Conservation (phyloP, 2,329 filamentous ascomycete species). For the Clonostachys chloroleuca region DNA sequence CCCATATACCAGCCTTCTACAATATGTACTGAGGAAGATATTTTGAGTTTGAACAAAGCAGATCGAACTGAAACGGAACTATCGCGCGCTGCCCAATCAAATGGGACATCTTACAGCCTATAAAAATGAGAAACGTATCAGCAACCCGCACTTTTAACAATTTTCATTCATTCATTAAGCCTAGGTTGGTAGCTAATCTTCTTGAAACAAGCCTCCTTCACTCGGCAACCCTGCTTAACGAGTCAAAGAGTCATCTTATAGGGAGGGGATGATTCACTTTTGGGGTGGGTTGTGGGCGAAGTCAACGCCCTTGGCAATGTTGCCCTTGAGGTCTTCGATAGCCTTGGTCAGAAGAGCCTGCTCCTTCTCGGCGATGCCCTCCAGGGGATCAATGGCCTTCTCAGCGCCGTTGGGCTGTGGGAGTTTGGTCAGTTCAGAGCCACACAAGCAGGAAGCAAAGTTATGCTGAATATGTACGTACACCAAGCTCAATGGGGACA, state of each 20-base stretch:
- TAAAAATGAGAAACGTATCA: constrained; percentile 24
- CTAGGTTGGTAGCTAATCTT: constrained; percentile 25
- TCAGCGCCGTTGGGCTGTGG: constrained; percentile 73
- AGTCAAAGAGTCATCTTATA: constrained; percentile 14
- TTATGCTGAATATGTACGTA: constrained; percentile 45
- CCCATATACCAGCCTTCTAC: too few relatives aligned
- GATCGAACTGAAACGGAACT: neutral
- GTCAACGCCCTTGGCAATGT: constrained; percentile 89
- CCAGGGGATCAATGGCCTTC: constrained; percentile 79
- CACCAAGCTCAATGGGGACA: constrained; percentile 89
- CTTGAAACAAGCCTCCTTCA: constrained; percentile 15
- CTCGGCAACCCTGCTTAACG: constrained; percentile 6
- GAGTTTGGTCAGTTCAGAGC: constrained; percentile 15
- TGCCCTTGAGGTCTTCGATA: constrained; percentile 78
- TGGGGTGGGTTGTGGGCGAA: constrained; percentile 85
- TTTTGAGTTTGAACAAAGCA: neutral
- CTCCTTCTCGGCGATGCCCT: constrained; percentile 77
- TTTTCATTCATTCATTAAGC: constrained; percentile 26
- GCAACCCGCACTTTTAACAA: constrained; percentile 14
- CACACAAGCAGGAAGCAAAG: neutral
- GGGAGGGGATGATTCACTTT: constrained; percentile 60
- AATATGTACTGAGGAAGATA: too few relatives aligned
- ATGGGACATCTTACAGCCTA: constrained; percentile 22
- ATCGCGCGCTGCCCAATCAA: neutral
- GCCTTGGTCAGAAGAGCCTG: constrained; percentile 77